phyloP scores from a whole-genome alignment of 768 basidiomycete species.

The Pleurotus tuber-regium region DNA sequence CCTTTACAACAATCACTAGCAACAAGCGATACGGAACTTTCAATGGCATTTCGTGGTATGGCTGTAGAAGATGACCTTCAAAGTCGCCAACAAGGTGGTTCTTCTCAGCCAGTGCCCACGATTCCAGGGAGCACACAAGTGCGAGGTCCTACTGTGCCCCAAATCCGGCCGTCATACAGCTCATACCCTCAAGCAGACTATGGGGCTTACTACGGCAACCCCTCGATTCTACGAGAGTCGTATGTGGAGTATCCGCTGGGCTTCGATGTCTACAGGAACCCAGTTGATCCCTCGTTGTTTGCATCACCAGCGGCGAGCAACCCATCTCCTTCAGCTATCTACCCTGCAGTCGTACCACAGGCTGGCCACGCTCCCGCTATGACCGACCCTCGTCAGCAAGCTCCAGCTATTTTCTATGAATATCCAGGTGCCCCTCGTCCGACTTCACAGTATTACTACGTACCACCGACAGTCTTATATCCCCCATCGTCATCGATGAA shows the following conservation, averaged over 20 bases:
- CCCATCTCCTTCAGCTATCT: conserved; percentile 44
- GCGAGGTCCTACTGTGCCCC: conserved; percentile 40
- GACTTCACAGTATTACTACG: conserved; percentile 58
- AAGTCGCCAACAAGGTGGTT: conserved; percentile 12
- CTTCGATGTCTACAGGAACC: conserved; percentile 39
- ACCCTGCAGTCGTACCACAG: conserved; percentile 44
- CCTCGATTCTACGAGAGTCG: conserved; percentile 41
- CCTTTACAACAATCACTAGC: conserved; percentile 31
- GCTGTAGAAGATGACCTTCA: conserved; percentile 26
- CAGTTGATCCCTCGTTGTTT: conserved; percentile 51
- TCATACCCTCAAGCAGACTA: conserved; percentile 57
- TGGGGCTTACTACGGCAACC: conserved; percentile 53
- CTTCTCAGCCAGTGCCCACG: conserved; percentile 1
- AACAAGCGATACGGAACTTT: conserved; percentile 38
- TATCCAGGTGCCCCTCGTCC: conserved; percentile 47
- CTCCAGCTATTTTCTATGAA: conserved; percentile 58
- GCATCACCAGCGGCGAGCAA: conserved; percentile 39
- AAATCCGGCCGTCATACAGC: conserved; percentile 44
- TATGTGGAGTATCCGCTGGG: conserved; percentile 58
- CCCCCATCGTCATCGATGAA: conserved; percentile 47
- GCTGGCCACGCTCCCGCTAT: conserved; percentile 41
- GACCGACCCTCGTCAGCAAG: conserved; percentile 41
- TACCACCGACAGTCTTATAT: conserved; percentile 55
- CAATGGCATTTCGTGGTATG: conserved; percentile 53
- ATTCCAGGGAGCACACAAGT: conserved; percentile 23